Percentiles rank a stretch among this genome's conserved stretches.
phyloP scores from a whole-genome alignment of 257 asterid species.

The Capsicum rhomboideum region DNA sequence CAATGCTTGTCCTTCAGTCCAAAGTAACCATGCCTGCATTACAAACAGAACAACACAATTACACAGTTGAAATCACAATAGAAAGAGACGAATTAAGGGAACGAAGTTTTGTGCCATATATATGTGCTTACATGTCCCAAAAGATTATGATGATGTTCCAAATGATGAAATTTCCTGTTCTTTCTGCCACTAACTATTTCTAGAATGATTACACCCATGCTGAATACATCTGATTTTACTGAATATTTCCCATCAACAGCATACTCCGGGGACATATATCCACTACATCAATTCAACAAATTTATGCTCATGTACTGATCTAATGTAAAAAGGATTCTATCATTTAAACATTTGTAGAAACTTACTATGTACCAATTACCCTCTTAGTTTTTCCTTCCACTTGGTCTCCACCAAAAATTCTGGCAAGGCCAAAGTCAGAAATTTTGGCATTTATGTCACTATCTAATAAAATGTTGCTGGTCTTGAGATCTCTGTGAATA shows the following conservation, averaged over 20 bases:
- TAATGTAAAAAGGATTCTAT: neutral
- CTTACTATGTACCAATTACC: constrained; percentile 17
- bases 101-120: neutral
- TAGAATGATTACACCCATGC: neutral
- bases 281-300: neutral
- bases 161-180: constrained; percentile 11
- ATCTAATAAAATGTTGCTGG: constrained; percentile 15
- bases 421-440: constrained; percentile 13
- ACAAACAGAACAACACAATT: neutral
- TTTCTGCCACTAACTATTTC: constrained; percentile 8
- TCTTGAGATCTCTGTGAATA: constrained; percentile 14
- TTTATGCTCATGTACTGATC: neutral
- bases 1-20: neutral
- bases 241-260: constrained; percentile 2
- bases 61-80: neutral
- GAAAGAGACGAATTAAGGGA: neutral
- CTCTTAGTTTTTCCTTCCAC: neutral
- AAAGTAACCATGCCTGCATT: constrained; percentile 7
- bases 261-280: constrained; percentile 11
- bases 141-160: constrained; percentile 15
- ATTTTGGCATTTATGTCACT: constrained; percentile 9
- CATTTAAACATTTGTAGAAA: neutral
- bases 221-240: constrained; percentile 10
- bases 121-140: constrained; percentile 15
- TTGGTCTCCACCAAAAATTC: constrained; percentile 8